Conservation (phyloP, 2,329 filamentous ascomycete species). For the Macrophomina tecta region DNA sequence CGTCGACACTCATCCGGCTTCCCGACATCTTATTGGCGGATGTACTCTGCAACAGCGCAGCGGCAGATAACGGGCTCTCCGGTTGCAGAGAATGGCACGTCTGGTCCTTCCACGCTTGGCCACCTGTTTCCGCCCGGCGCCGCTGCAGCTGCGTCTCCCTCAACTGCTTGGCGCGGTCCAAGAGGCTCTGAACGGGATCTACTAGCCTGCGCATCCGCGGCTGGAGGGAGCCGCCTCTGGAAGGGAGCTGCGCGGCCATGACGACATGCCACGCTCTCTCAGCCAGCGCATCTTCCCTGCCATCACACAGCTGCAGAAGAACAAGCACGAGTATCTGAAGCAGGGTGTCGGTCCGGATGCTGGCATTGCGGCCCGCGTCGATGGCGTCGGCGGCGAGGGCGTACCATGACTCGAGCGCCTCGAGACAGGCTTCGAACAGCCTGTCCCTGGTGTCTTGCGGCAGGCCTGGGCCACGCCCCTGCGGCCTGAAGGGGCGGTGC, state of each 20-base stretch:
- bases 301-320: neutral
- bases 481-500: neutral
- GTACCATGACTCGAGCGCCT: slow-evolving; percentile 8
- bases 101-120: neutral
- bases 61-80: neutral
- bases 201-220: neutral
- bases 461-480: neutral
- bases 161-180: neutral
- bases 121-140: neutral
- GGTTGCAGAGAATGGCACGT: neutral
- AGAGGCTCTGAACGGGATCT: neutral
- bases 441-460: neutral
- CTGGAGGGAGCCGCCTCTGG: neutral
- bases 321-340: neutral
- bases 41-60: neutral
- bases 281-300: neutral
- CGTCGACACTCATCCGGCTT: too few relatives aligned
- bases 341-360: neutral
- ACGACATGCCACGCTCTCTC: neutral
- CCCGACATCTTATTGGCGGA: neutral
- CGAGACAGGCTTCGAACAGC: neutral
- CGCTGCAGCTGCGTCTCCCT: neutral
- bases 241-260: neutral
- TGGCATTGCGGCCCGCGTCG: neutral
- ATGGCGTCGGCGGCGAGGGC: neutral